phyloP scores from a whole-genome alignment of 257 asterid genomes.

The Leonotis leonurus region DNA sequence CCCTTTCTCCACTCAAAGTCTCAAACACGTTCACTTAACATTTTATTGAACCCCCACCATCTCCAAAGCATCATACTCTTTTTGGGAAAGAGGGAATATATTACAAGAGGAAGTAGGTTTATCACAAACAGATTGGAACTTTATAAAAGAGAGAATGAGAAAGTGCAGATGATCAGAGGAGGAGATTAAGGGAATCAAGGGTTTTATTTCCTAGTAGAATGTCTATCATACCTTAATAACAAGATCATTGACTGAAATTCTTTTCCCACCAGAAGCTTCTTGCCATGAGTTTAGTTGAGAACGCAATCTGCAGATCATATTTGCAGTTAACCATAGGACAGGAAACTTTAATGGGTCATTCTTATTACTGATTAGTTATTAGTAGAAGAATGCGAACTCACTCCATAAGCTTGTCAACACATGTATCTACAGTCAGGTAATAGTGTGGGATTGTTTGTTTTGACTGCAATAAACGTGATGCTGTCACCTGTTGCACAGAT shows the following conservation, averaged over 20 bases:
- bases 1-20: too few relatives aligned
- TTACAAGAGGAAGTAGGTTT: not conserved
- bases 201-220: not conserved
- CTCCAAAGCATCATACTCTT: too few relatives aligned
- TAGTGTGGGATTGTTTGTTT: slow-evolving; percentile 97
- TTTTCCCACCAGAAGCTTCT: slow-evolving; percentile 96
- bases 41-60: too few relatives aligned
- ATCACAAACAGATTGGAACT: not conserved
- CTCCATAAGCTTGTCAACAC: slow-evolving; percentile 97
- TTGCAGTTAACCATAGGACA: slow-evolving; percentile 8
- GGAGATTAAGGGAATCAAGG: not conserved
- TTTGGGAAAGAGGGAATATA: too few relatives aligned
- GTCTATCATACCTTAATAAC: slow-evolving; percentile 71
- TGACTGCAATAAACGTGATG: slow-evolving; percentile 76
- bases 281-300: slow-evolving; percentile 66
- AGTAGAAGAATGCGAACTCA: slow-evolving; percentile 36
- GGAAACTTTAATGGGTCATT: not conserved
- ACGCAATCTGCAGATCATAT: slow-evolving; percentile 56
- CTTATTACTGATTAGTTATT: too few relatives aligned
- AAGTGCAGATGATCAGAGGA: not conserved
- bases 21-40: too few relatives aligned
- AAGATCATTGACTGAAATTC: slow-evolving; percentile 85
- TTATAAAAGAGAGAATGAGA: not conserved
- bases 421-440: slow-evolving; percentile 86
- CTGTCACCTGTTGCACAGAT: slow-evolving; percentile 62